Base-by-base conservation (phyloP, 371 early-diverging fungal genomes). In the Haplosporangium sp. region DNA sequence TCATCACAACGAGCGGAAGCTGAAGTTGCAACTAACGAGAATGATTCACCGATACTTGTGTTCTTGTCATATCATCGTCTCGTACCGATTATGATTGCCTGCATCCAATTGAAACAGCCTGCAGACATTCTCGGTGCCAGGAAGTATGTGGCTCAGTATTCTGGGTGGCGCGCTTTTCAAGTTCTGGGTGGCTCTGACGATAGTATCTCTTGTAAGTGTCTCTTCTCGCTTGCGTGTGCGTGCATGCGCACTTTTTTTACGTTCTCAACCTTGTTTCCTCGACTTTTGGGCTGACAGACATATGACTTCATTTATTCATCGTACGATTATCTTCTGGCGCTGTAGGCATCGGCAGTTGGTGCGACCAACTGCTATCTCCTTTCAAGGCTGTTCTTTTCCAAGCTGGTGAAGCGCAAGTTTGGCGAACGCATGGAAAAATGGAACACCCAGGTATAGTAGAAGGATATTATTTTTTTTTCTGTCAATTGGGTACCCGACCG, bases 81-180 rank as follows among this genome's bases (percentile, higher is more conserved):
- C 29, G 29, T 29, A 29, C 29, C 4, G 29, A 29, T 29, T 4
- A 29, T 29, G 29, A 29, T 4, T 29, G 29, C 4, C 29, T 29
- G 29, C 29, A 29, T 29, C 4, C 29, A 29, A 29, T 29, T 29
- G 29, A 29, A 29, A n/a, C 41, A 91, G 91, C 53, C 81, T 90
- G 14, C 89, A 90, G 61, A 88, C 89, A 38, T 90, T 90, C 62
- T 87, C 89, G 21, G 86, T 90, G 43, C 91, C 91, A 36, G 91
- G 91, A 6, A 89, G 89, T 55, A 89, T 89, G 88, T 89, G 89
- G 91, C 79, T 90, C 52, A 88, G 87, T 37, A 84, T 90, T 36
- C 77, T 90, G 11, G 89, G 89, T 55, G 91, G 91, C 20, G 85
- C 91, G 13, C 62, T 90, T 10, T 90, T 90, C 60, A 76, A 84